phyloP scores from a whole-genome alignment of 129 eudicot species.

The Tagetes erecta region DNA sequence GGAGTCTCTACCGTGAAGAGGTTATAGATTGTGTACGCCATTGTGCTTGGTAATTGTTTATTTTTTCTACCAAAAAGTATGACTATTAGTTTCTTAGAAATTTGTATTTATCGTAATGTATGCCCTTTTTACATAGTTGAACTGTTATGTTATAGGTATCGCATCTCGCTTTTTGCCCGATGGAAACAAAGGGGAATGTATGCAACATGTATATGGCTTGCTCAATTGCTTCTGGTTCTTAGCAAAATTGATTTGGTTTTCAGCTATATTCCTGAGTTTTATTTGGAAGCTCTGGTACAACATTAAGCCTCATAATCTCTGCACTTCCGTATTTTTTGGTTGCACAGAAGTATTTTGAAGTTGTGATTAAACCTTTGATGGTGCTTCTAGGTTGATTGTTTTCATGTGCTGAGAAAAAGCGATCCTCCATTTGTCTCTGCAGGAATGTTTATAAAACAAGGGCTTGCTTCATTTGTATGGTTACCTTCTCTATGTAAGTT shows the following conservation, averaged over 20 bases:
- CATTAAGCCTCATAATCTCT: neutral
- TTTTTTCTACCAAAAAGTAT: neutral
- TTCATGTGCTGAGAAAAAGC: slow-evolving; percentile 93
- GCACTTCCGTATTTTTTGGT: neutral
- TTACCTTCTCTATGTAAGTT: slow-evolving; percentile 10
- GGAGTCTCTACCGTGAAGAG: slow-evolving; percentile 78
- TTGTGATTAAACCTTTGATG: neutral
- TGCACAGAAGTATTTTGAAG: neutral
- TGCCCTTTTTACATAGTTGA: neutral
- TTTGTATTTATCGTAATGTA: slow-evolving; percentile 2
- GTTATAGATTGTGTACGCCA: slow-evolving; percentile 87
- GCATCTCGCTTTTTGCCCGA: slow-evolving; percentile 74
- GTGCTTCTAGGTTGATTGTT: slow-evolving; percentile 33
- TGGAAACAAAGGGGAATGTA: slow-evolving; percentile 99
- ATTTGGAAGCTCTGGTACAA: slow-evolving; percentile 83
- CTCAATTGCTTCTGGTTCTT: slow-evolving; percentile 85
- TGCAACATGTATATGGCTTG: slow-evolving; percentile 90
- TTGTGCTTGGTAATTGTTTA: slow-evolving; percentile 54
- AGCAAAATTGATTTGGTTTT: slow-evolving; percentile 86
- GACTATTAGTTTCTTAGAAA: neutral
- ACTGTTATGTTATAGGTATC: slow-evolving; percentile 55
- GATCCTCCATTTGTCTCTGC: slow-evolving; percentile 96
- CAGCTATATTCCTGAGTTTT: slow-evolving; percentile 83
- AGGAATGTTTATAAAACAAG: slow-evolving; percentile 80
- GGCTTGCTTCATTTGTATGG: slow-evolving; percentile 89